phyloP scores from a whole-genome alignment of 176 grass and related monocot genomes.

The Hsuehochloa calcarea region DNA sequence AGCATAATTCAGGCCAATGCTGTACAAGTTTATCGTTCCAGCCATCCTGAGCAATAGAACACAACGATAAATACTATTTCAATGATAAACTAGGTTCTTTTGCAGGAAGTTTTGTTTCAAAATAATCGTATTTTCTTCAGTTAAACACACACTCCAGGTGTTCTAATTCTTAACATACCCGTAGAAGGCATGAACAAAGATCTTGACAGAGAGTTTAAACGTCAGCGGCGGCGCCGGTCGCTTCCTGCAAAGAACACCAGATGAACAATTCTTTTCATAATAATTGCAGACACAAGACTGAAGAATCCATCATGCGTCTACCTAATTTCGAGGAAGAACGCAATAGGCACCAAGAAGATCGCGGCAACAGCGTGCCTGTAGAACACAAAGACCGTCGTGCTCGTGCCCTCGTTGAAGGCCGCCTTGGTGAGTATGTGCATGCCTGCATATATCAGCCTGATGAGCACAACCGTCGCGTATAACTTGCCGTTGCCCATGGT shows the following conservation, averaged over 20 bases:
- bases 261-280: not conserved
- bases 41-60: constrained; percentile 49
- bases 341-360: constrained; percentile 51
- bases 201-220: constrained; percentile 38
- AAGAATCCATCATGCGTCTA: not conserved
- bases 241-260: constrained; percentile 36
- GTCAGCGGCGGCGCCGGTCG: constrained; percentile 39
- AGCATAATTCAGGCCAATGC: constrained; percentile 65
- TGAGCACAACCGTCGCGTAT: constrained; percentile 50
- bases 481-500: constrained; percentile 50
- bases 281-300: not conserved
- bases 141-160: not conserved
- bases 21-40: constrained; percentile 58
- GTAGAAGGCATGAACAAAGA: constrained; percentile 49
- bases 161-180: constrained; percentile 34
- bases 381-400: constrained; percentile 68
- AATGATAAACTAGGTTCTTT: not conserved
- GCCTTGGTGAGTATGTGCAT: constrained; percentile 71
- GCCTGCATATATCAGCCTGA: constrained; percentile 59
- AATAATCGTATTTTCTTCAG: not conserved
- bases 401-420: constrained; percentile 60
- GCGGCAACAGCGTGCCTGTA: constrained; percentile 61
- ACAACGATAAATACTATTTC: not conserved
- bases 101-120: not conserved
- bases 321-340: constrained; percentile 59